These are phyloP conservation scores for Cryomyces minteri DNA, from an alignment of 495 filamentous ascomycete genomes.

Conservation along the genomic window DNA sequence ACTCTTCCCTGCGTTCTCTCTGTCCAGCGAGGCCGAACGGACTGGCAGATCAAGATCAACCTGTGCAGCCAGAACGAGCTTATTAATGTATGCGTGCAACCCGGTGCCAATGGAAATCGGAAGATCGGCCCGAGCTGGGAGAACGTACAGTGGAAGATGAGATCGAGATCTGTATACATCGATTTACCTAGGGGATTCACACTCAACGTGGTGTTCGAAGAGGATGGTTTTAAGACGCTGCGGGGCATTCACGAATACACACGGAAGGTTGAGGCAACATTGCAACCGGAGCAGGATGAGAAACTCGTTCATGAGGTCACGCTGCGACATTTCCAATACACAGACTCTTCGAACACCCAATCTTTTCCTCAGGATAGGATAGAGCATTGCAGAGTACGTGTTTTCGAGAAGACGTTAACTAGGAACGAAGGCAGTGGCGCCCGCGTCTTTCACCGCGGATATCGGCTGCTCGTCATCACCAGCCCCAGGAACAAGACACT, in stretches of 20 bases:
- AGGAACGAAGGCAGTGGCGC: conserved; percentile 47
- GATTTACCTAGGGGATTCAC: conserved; percentile 50
- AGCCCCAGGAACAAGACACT: conserved; percentile 56
- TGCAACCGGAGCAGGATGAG: conserved; percentile 49
- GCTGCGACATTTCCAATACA: conserved; percentile 53
- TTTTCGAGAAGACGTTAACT: conserved; percentile 50
- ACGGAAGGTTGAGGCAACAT: conserved; percentile 45
- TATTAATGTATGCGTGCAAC: conserved; percentile 55
- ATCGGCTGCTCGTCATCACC: conserved; percentile 55
- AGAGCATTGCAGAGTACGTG: conserved; percentile 41
- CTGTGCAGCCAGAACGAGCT: conserved; percentile 60
- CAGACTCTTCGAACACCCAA: conserved; percentile 44
- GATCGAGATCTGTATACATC: conserved; percentile 39
- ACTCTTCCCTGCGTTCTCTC: conserved; percentile 55
- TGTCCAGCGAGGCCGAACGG: conserved; percentile 45
- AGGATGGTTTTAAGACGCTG: conserved; percentile 53
- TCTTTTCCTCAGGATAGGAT: conserved; percentile 58
- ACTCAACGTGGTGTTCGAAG: conserved; percentile 45
- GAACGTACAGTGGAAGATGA: conserved; percentile 56
- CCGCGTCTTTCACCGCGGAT: conserved; percentile 53
- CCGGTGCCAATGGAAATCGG: conserved; percentile 24
- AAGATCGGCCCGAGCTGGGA: conserved; percentile 57
- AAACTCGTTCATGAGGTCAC: conserved; percentile 41
- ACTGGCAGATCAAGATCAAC: conserved; percentile 45
- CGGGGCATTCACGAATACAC: conserved; percentile 73